Base-by-base conservation (phyloP, 208 protist species). In the Trypanosoma brucei region DNA sequence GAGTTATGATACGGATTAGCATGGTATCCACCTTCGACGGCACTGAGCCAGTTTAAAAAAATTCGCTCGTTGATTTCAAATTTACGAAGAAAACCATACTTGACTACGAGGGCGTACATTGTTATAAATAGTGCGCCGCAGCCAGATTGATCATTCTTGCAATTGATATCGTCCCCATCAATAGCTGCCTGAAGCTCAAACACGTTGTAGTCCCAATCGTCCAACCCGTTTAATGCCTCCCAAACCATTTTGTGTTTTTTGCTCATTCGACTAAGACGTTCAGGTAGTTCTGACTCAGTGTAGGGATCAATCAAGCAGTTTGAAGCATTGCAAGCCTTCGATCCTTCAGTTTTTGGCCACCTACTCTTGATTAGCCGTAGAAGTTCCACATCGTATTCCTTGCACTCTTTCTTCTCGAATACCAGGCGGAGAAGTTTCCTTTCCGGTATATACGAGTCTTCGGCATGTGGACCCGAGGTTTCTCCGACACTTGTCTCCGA, bases 1-100 rank as follows among this genome's bases (percentile, higher is more conserved):
- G 86, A 94, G 73, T 97, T 97, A 78, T 96, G 92, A 64, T 97
- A 97, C 9, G 90, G 86, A 63, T 97, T 96, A 37, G 75, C 79
- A 68, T 95, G 86, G 56, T 97, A 97, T n/a, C 89, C 88, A 57
- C 81, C 81, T 82, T 97, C 89, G 44, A 96, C 88, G 14, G 72
- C 72, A 59, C 80, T 88, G 31, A 97, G 83, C 86, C 87, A 97
- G 65, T 94, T 95, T 35, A 97, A 72, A 5, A 75, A 68, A 33
- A 94, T 65, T 52, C 95, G 77, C 77, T 97, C 91, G 61, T 95
- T 81, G 55, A 97, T 93, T 38, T 88, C 82, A 73, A 97, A 96
- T 55, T 94, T 92, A n/a, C 84, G 66, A 56, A 96, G 44, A 53
- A 95, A 84, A 51, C 77, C 65, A 69, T 96, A 83, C 46, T 91